Evolutionary conservation across 2,329 filamentous ascomycete genomes (phyloP).

Genomic region (Aspergillus fructus): DNA sequence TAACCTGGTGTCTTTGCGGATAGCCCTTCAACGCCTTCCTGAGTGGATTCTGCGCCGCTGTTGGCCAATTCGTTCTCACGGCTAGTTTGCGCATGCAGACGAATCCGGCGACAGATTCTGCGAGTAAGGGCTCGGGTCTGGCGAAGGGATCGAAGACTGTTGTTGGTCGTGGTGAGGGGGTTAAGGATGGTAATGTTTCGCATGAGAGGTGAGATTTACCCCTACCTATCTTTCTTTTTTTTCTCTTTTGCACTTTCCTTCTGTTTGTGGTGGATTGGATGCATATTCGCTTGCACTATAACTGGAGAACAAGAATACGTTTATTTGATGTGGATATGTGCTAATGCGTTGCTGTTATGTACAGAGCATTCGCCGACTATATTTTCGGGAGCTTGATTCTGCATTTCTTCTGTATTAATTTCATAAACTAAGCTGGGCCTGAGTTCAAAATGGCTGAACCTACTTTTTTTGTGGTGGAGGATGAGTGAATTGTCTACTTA

Average conservation of each 20-base stretch:
- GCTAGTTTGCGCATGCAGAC: constrained; percentile 90
- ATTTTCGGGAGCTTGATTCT: constrained; percentile 91
- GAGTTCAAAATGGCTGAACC: constrained; percentile 18
- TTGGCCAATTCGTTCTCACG: constrained; percentile 96
- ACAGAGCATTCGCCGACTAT: constrained; percentile 92
- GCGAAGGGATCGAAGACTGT: constrained; percentile 28
- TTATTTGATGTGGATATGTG: constrained; percentile 1
- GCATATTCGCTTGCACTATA: background rate
- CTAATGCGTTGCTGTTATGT: background rate
- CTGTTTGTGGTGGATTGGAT: background rate
- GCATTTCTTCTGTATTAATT: constrained; percentile 99
- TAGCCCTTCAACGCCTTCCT: constrained; percentile 99
- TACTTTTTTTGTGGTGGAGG: background rate
- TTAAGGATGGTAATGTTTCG: constrained; percentile 26
- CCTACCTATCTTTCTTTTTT: background rate
- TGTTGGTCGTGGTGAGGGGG: background rate
- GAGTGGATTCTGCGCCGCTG: constrained; percentile 87
- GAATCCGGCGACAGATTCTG: constrained; percentile 45
- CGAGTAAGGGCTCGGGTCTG: constrained; percentile 25
- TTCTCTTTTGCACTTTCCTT: background rate
- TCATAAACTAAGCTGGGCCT: constrained; percentile 72
- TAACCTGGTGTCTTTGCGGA: background rate
- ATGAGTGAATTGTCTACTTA: background rate
- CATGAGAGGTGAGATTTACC: constrained; percentile 40
- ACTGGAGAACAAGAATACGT: background rate